phyloP scores from a whole-genome alignment of 1,284 basidiomycete species.

The Pisolithus thermaeus region DNA sequence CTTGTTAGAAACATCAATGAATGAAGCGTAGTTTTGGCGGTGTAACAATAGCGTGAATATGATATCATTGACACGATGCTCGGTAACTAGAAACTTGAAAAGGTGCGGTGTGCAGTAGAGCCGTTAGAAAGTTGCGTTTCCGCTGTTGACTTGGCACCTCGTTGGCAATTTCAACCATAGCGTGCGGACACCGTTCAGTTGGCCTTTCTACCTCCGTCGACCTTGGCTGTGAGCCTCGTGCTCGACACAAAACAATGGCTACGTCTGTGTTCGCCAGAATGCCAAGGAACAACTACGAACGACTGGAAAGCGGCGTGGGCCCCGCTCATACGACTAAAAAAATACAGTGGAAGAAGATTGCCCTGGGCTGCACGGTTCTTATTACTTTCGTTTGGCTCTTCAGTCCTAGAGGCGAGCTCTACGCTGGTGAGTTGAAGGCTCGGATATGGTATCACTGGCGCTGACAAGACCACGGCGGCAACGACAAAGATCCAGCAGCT shows the following conservation, averaged over 20 bases:
- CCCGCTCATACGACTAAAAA: constrained; percentile 32
- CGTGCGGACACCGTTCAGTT: constrained; percentile 13
- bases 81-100: too few relatives aligned
- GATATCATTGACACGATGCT: neutral
- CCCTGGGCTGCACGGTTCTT: constrained; percentile 47
- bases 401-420: constrained; percentile 40
- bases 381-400: constrained; percentile 60
- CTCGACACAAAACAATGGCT: constrained; percentile 8
- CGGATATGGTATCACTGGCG: neutral
- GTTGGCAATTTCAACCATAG: constrained; percentile 13
- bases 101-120: too few relatives aligned
- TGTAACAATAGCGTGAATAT: neutral
- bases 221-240: constrained; percentile 20
- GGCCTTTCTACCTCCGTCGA: constrained; percentile 26
- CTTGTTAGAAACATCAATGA: too few relatives aligned
- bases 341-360: constrained; percentile 65
- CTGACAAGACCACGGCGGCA: neutral
- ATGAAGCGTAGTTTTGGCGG: too few relatives aligned
- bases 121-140: too few relatives aligned
- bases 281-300: constrained; percentile 50
- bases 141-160: too few relatives aligned
- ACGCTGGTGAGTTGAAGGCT: constrained; percentile 13
- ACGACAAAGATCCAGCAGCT: constrained; percentile 8
- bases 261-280: constrained; percentile 30
- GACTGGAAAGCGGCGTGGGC: constrained; percentile 57